phyloP scores from a whole-genome alignment of 768 basidiomycete genomes.

The Leccinum boreale region DNA sequence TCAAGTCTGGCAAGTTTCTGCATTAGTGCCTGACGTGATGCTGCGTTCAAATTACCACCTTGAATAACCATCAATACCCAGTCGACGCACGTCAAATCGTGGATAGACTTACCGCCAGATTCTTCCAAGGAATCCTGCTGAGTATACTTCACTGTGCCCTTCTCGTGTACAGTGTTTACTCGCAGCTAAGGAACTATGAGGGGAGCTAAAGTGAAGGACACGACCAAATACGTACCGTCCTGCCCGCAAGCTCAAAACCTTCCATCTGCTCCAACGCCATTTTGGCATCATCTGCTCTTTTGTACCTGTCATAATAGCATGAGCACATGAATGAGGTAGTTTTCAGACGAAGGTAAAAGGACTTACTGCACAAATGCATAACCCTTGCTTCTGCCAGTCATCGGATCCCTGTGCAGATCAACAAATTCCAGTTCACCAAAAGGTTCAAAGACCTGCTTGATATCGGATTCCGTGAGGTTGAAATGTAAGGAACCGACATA shows the following conservation, averaged over 20 bases:
- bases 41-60: constrained; percentile 98
- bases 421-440: constrained; percentile 98
- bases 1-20: constrained; percentile 99
- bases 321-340: neutral
- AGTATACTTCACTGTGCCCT: constrained; percentile 73
- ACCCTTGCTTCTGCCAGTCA: constrained; percentile 94
- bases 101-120: constrained; percentile 62
- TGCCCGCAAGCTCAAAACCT: constrained; percentile 94
- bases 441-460: constrained; percentile 98
- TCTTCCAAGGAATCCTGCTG: constrained; percentile 85
- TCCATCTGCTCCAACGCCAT: constrained; percentile 99
- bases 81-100: neutral
- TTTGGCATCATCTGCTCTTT: constrained; percentile 87
- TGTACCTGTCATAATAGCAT: constrained; percentile 56
- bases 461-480: constrained; percentile 94
- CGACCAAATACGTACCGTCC: constrained; percentile 55
- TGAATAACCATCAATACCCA: constrained; percentile 13
- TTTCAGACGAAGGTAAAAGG: neutral
- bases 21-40: constrained; percentile 99
- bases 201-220: constrained; percentile 13
- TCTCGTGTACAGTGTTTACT: constrained; percentile 91
- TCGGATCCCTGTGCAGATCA: constrained; percentile 93
- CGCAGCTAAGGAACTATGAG: constrained; percentile 51
- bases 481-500: constrained; percentile 97
- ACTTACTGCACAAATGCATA: constrained; percentile 96